Base-by-base conservation (phyloP, 2,329 filamentous ascomycete species). In the Paecilomyces fulvus region DNA sequence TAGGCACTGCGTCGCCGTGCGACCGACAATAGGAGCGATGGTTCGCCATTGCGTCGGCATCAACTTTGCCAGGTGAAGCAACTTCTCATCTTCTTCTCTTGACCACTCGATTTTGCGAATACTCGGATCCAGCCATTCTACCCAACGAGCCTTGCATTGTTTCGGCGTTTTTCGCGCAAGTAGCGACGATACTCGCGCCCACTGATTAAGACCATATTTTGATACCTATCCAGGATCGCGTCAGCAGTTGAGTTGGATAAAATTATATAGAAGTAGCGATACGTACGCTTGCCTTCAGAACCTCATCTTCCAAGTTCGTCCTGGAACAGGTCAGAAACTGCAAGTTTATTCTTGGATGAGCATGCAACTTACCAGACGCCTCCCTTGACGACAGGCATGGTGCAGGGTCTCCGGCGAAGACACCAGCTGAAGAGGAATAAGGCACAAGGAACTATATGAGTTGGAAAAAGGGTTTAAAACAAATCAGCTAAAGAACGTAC, bases 61-160 rank as follows among this genome's bases (percentile, higher is more conserved):
- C 76, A 99, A 81, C 82, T 97, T 99, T 60, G 94, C 94, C 68
- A 99, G 81, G 69, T 97, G 94, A 66, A 99, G 77, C 59, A 99
- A 81, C 77, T 95, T 96, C 79, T 99, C 94, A 73, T 99, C 94
- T 73, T 99, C 94, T 75, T 99, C 94, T 69, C 94, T 89, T 71
- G 90, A 96, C 92, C 94, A 99, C 77, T 99, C 94, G 65, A 95
- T 94, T 80, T 99, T 99, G 69, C 92, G 89, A 78, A 99, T 97
- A 70, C 89, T 90, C 20, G 94, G 94, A 70, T 99, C 94, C 63
- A 99, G 83, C 92, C 94, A 99, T 82, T 99, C 92, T 71, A 87
- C 86, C 94, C 94, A 99, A 77, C 94, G 83, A 59, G 94, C 92
- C 78, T 99, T 99, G 84, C 94, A 99, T 78, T 99, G 94, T 78